Evolutionary conservation across 164 flowering plant genomes (phyloP).

Genomic region (Magnolia changhungtana): DNA sequence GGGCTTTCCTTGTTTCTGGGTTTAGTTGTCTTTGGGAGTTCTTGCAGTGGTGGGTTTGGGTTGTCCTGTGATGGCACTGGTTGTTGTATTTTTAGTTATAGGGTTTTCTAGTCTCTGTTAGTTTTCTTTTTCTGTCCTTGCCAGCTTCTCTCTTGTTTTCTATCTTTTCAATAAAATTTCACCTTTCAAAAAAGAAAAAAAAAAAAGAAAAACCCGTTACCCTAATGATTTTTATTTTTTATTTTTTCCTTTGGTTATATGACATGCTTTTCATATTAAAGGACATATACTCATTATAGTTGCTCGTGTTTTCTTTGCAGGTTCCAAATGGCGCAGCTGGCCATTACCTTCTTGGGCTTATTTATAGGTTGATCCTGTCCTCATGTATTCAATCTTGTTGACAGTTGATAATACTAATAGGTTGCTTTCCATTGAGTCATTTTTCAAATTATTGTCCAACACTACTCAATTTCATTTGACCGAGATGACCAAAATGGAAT

Average conservation of each 20-base stretch:
- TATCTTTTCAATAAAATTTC: too few species aligned
- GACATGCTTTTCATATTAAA: slow-evolving; percentile 1
- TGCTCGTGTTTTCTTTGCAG: slow-evolving; percentile 36
- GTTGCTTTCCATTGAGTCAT: neutral
- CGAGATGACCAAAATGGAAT: neutral
- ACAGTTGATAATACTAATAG: neutral
- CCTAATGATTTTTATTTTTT: neutral
- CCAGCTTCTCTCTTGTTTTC: too few species aligned
- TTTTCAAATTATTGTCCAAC: neutral
- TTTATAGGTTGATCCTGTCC: slow-evolving; percentile 59
- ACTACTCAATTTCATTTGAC: neutral
- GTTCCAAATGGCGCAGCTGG: slow-evolving; percentile 99
- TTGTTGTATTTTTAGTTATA: too few species aligned
- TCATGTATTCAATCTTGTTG: slow-evolving; percentile 2
- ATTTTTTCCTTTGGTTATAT: neutral
- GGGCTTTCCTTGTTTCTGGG: neutral
- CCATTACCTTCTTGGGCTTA: slow-evolving; percentile 94
- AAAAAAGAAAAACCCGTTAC: too few species aligned
- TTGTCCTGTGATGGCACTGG: too few species aligned
- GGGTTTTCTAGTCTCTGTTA: too few species aligned
- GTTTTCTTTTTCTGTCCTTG: too few species aligned
- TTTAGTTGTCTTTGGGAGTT: neutral
- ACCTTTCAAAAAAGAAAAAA: too few species aligned
- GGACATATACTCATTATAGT: neutral
- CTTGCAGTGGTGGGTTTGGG: too few species aligned